Conservation (phyloP, 2,329 filamentous ascomycete genomes). For the Colletotrichum caudatum region DNA sequence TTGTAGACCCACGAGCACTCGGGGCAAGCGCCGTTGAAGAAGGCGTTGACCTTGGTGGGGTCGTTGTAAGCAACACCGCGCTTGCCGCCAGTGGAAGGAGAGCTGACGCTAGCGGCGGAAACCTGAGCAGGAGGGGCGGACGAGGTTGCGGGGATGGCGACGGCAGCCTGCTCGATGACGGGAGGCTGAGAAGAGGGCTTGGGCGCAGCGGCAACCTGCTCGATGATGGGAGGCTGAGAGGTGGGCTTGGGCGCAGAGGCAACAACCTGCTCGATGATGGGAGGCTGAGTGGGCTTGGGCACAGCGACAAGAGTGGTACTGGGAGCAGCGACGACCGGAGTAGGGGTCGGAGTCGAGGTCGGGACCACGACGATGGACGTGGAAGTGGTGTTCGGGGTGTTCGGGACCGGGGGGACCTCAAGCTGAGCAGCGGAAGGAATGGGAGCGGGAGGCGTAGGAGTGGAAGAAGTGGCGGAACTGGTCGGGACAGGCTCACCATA, state of each 20-base stretch:
- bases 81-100: slow-evolving; percentile 58
- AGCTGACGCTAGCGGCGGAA: slow-evolving; percentile 37
- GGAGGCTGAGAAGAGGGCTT: slow-evolving; percentile 27
- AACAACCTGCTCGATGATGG: slow-evolving; percentile 36
- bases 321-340: slow-evolving; percentile 27
- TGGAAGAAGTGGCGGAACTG: slow-evolving; percentile 25
- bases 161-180: slow-evolving; percentile 27
- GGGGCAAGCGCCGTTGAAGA: slow-evolving; percentile 55
- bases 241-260: slow-evolving; percentile 34
- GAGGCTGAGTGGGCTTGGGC: slow-evolving; percentile 24
- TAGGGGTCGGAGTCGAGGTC: slow-evolving; percentile 4
- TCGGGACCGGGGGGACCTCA: slow-evolving; percentile 15
- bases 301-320: slow-evolving; percentile 44
- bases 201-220: background rate
- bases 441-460: background rate
- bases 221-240: slow-evolving; percentile 18
- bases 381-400: slow-evolving; percentile 37
- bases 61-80: slow-evolving; percentile 78
- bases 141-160: slow-evolving; percentile 32
- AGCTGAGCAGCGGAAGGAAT: background rate
- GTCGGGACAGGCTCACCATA: slow-evolving; percentile 45
- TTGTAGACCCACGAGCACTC: slow-evolving; percentile 75
- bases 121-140: slow-evolving; percentile 45
- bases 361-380: slow-evolving; percentile 32
- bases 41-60: slow-evolving; percentile 62